phyloP scores from a whole-genome alignment of 805 yeast genomes.

The Pichia exigua region DNA sequence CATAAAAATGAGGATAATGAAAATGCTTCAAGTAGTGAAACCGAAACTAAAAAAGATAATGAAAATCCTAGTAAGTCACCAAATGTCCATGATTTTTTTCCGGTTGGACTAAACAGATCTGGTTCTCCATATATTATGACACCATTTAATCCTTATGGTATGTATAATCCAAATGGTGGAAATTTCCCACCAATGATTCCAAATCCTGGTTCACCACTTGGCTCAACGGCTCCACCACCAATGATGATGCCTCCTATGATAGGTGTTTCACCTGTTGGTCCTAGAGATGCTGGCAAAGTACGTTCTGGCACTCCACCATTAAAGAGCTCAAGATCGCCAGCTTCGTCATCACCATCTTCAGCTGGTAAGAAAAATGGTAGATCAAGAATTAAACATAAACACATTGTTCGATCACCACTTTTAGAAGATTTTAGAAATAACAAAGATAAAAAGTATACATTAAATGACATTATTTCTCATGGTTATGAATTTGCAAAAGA shows the following conservation, averaged over 20 bases:
- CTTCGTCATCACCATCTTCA: not conserved
- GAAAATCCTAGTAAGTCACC: not conserved
- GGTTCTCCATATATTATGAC: constrained; percentile 39
- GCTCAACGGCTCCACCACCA: constrained; percentile 9
- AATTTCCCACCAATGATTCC: constrained; percentile 12
- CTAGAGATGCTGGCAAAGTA: not conserved
- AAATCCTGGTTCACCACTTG: constrained; percentile 21
- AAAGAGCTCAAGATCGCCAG: not conserved
- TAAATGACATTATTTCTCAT: constrained; percentile 76
- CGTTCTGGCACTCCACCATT: constrained; percentile 3
- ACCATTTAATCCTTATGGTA: constrained; percentile 41
- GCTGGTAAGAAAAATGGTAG: constrained; percentile 8
- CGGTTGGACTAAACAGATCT: constrained; percentile 21
- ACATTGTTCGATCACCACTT: constrained; percentile 66
- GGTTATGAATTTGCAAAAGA: constrained; percentile 90
- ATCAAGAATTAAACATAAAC: constrained; percentile 24
- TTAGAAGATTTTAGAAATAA: constrained; percentile 79
- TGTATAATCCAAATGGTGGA: constrained; percentile 11
- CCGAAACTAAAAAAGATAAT: not conserved
- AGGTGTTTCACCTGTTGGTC: constrained; percentile 7
- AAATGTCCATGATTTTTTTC: constrained; percentile 13
- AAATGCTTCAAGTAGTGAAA: not conserved
- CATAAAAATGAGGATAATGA: not conserved
- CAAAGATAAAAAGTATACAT: constrained; percentile 49
- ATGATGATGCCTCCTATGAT: constrained; percentile 10